phyloP scores from a whole-genome alignment of 805 yeast genomes.

The Tetrapisispora taiwanensis region DNA sequence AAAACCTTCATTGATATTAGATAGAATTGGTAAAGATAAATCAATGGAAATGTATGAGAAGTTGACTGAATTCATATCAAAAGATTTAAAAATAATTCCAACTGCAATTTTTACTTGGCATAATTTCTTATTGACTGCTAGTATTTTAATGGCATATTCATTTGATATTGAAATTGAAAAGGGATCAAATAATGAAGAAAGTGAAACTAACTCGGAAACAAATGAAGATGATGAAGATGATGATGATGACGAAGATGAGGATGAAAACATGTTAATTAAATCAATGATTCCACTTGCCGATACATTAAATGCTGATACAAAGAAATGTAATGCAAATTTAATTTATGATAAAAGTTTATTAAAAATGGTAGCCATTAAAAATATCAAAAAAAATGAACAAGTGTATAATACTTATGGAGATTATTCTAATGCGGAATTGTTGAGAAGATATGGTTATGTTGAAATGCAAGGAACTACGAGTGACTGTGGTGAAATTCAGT shows the following conservation, averaged over 20 bases:
- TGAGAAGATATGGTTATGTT: slow-evolving; percentile 86
- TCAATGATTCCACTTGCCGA: slow-evolving; percentile 94
- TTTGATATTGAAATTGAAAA: slow-evolving; percentile 60
- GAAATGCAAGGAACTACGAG: slow-evolving; percentile 60
- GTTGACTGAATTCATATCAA: slow-evolving; percentile 18
- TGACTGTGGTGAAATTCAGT: slow-evolving; percentile 72
- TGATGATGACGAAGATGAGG: slow-evolving; percentile 29
- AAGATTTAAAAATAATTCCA: slow-evolving; percentile 19
- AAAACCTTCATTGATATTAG: slow-evolving; percentile 59
- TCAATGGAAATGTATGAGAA: slow-evolving; percentile 52
- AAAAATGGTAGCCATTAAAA: slow-evolving; percentile 60
- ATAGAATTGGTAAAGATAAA: slow-evolving; percentile 58
- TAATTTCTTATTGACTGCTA: slow-evolving; percentile 63
- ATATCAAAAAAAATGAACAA: slow-evolving; percentile 58
- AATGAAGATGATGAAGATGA: slow-evolving; percentile 33
- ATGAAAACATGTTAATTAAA: slow-evolving; percentile 40
- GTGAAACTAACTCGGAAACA: slow-evolving; percentile 25
- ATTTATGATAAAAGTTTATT: slow-evolving; percentile 39
- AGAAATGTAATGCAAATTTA: slow-evolving; percentile 63
- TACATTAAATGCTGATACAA: slow-evolving; percentile 77
- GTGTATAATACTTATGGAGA: slow-evolving; percentile 85
- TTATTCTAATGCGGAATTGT: slow-evolving; percentile 79
- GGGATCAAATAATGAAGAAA: slow-evolving; percentile 25
- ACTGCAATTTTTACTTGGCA: slow-evolving; percentile 37
- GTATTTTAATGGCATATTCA: slow-evolving; percentile 78